These are phyloP conservation scores for Gracilaria domingensis DNA, from an alignment of 23 red algal genomes.

Conservation along the genomic window DNA sequence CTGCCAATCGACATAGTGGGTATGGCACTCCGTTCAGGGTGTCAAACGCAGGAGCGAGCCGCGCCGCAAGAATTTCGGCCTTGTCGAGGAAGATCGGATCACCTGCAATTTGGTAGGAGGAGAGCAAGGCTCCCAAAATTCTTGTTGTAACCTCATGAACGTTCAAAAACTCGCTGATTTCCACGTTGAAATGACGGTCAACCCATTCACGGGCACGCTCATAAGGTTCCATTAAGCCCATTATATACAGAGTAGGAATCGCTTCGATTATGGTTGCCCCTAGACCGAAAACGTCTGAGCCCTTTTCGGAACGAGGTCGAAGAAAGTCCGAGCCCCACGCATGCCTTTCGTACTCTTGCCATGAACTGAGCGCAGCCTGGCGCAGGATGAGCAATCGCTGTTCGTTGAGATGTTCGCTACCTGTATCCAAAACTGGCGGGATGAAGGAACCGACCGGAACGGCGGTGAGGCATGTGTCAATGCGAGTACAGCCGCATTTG, in stretches of 20 bases:
- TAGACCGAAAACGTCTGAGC: conserved; percentile 53
- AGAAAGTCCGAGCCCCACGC: conserved; percentile 82
- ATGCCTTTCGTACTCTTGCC: conserved; percentile 60
- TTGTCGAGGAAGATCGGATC: conserved; percentile 76
- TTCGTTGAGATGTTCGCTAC: neutral
- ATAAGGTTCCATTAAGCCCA: conserved; percentile 66
- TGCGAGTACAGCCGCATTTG: conserved; percentile 23
- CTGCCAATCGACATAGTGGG: conserved; percentile 26
- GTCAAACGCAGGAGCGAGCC: conserved; percentile 57
- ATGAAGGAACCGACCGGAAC: conserved; percentile 48
- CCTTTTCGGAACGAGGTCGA: conserved; percentile 41
- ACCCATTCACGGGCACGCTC: conserved; percentile 64
- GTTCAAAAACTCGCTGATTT: conserved; percentile 35
- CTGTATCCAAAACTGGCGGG: neutral
- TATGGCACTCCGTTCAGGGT: conserved; percentile 55
- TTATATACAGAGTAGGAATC: conserved; percentile 81
- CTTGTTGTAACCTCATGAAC: conserved; percentile 82
- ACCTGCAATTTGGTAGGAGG: conserved; percentile 67
- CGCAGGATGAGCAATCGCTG: conserved; percentile 24
- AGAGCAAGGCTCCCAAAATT: conserved; percentile 78
- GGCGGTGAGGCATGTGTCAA: conserved; percentile 28
- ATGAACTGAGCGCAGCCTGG: conserved; percentile 50
- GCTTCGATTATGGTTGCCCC: conserved; percentile 79
- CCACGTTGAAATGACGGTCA: conserved; percentile 43
- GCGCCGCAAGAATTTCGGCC: conserved; percentile 68